Percentiles rank a stretch among this genome's conserved stretches.
Conservation (phyloP, 2,329 filamentous ascomycete genomes). For the Grosmannia clavigera region DNA sequence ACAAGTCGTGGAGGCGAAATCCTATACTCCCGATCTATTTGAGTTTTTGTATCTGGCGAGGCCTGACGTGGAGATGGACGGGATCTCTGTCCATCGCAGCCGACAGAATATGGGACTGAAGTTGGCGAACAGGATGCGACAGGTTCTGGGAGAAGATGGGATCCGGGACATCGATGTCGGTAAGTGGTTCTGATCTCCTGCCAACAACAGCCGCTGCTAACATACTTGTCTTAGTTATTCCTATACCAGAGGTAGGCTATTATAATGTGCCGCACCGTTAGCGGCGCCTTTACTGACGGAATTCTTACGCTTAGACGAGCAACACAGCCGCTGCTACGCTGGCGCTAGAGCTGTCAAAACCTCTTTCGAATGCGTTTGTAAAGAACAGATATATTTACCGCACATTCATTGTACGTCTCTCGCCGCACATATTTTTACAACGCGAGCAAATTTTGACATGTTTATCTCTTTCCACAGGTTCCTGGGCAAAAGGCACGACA, state of each 20-base stretch:
- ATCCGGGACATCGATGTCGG: slow-evolving; percentile 63
- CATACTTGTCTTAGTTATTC: slow-evolving; percentile 13
- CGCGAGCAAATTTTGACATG: neutral
- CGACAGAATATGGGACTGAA: slow-evolving; percentile 78
- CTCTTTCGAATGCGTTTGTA: slow-evolving; percentile 70
- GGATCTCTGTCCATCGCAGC: slow-evolving; percentile 74
- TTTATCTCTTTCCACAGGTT: slow-evolving; percentile 9
- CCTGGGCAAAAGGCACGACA: slow-evolving; percentile 67
- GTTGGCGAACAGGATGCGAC: slow-evolving; percentile 60
- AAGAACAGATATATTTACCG: slow-evolving; percentile 85
- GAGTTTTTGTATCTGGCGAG: slow-evolving; percentile 82
- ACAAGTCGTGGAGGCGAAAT: slow-evolving; percentile 55
- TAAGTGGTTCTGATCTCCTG: neutral
- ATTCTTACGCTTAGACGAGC: slow-evolving; percentile 51
- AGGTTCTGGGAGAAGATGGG: slow-evolving; percentile 53
- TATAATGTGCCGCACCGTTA: neutral
- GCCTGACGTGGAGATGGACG: slow-evolving; percentile 73
- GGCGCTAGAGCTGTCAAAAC: slow-evolving; percentile 62
- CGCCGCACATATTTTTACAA: slow-evolving; percentile 17
- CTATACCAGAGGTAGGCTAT: slow-evolving; percentile 10
- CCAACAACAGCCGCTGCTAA: neutral
- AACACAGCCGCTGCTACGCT: slow-evolving; percentile 70
- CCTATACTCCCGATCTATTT: slow-evolving; percentile 76
- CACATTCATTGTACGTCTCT: slow-evolving; percentile 50
- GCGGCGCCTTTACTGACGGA: neutral